Conservation (phyloP, 768 basidiomycete species). For the Krasilnikovozyma curviuscula region DNA sequence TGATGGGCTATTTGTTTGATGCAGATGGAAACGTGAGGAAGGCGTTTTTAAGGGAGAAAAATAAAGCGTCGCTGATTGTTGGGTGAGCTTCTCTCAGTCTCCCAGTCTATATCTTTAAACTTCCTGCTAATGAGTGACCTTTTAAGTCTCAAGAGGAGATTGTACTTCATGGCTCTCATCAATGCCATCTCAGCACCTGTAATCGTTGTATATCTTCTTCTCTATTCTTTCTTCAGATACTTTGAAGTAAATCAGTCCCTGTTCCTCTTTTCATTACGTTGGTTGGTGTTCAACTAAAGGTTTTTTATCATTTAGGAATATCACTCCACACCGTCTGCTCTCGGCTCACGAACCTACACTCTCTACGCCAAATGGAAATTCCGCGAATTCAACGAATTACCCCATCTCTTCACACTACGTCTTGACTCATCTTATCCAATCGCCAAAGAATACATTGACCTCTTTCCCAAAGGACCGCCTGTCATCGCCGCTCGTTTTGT, state of each 20-base stretch:
- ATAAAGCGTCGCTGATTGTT: constrained; percentile 54
- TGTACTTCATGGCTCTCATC: constrained; percentile 91
- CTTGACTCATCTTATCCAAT: constrained; percentile 73
- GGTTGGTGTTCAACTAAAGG: not conserved
- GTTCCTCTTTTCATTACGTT: constrained; percentile 15
- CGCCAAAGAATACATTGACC: constrained; percentile 88
- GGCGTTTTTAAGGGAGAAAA: constrained; percentile 72
- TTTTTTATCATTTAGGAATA: constrained; percentile 51
- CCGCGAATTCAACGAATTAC: constrained; percentile 93
- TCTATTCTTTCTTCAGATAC: constrained; percentile 99
- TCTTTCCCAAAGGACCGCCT: constrained; percentile 68
- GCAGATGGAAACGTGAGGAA: constrained; percentile 71
- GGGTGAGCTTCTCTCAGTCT: constrained; percentile 38
- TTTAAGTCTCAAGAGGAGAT: constrained; percentile 52
- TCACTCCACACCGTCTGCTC: constrained; percentile 91
- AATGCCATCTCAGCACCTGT: constrained; percentile 93
- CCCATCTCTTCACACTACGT: constrained; percentile 72
- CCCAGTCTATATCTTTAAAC: not conserved
- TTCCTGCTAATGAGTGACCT: not conserved
- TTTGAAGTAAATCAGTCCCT: constrained; percentile 95
- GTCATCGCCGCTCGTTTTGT: constrained; percentile 45
- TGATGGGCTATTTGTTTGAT: constrained; percentile 91
- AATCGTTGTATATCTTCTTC: constrained; percentile 83
- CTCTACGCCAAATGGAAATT: constrained; percentile 96
- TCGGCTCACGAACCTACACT: constrained; percentile 80